A percentile compares a stretch with the other conserved stretches of the same genome.
phyloP scores from a whole-genome alignment of 2,329 filamentous ascomycete genomes.

The Fusarium hainanense region DNA sequence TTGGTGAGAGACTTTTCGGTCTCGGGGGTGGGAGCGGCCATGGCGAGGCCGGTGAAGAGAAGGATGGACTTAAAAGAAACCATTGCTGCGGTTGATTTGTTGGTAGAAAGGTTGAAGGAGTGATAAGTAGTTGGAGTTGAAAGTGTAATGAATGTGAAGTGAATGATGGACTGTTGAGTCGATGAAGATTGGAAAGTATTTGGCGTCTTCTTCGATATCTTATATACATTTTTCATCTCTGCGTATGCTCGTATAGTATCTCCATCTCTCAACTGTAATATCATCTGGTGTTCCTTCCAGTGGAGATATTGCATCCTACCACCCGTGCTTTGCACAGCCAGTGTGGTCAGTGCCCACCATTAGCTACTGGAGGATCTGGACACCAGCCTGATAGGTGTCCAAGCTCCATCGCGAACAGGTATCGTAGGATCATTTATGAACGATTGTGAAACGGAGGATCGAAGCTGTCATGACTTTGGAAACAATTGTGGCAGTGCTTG shows the following conservation, averaged over 20 bases:
- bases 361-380: background rate
- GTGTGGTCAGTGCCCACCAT: background rate
- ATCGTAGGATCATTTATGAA: background rate
- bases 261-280: background rate
- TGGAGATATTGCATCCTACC: background rate
- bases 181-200: background rate
- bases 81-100: background rate
- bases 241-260: background rate
- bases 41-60: background rate
- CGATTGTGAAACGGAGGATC: slow-evolving; percentile 3
- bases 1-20: background rate
- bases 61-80: background rate
- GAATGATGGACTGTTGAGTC: background rate
- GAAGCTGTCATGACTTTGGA: background rate
- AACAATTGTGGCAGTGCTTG: background rate
- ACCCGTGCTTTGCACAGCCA: background rate
- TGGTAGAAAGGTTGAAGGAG: background rate
- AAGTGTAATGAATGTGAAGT: background rate
- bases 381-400: background rate
- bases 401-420: background rate
- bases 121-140: background rate
- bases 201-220: fast-evolving
- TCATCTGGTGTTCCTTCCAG: background rate
- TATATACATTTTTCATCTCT: background rate
- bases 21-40: background rate